These are phyloP conservation scores for Ganoderma leucocontextum DNA, from an alignment of 1,284 basidiomycete genomes.

Conservation along the genomic window DNA sequence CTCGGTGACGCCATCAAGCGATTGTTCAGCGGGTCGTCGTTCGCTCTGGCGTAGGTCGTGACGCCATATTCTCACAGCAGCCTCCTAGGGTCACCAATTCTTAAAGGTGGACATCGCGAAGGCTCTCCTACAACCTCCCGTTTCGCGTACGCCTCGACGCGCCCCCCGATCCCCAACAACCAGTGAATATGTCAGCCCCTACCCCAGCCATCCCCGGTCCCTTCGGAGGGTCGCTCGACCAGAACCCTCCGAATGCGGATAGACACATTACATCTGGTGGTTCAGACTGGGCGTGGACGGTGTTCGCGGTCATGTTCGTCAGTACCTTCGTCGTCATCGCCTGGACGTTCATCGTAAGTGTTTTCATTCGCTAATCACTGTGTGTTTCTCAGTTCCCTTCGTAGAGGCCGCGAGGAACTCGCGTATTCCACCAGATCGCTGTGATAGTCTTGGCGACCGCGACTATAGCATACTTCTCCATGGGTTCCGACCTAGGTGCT, in stretches of 20 bases:
- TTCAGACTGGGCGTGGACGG: slow-evolving; percentile 65
- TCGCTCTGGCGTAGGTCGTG: slow-evolving; percentile 6
- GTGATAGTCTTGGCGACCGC: slow-evolving; percentile 56
- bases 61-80: slow-evolving; percentile 2
- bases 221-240: slow-evolving; percentile 35
- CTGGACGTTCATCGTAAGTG: slow-evolving; percentile 48
- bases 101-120: slow-evolving; percentile 1
- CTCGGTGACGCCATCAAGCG: background rate
- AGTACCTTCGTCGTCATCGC: slow-evolving; percentile 48
- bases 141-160: background rate
- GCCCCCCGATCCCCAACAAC: background rate
- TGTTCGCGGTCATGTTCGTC: slow-evolving; percentile 57
- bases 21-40: background rate
- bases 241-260: slow-evolving; percentile 50
- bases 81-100: background rate
- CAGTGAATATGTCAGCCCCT: background rate
- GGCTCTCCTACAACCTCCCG: background rate
- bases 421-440: slow-evolving; percentile 59
- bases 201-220: background rate
- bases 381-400: background rate
- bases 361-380: background rate
- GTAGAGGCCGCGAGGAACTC: slow-evolving; percentile 49
- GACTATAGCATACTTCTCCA: slow-evolving; percentile 57
- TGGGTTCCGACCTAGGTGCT: slow-evolving; percentile 52
- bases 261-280: slow-evolving; percentile 50